phyloP scores from a whole-genome alignment of 768 basidiomycete genomes.

The Amanita thiersii region DNA sequence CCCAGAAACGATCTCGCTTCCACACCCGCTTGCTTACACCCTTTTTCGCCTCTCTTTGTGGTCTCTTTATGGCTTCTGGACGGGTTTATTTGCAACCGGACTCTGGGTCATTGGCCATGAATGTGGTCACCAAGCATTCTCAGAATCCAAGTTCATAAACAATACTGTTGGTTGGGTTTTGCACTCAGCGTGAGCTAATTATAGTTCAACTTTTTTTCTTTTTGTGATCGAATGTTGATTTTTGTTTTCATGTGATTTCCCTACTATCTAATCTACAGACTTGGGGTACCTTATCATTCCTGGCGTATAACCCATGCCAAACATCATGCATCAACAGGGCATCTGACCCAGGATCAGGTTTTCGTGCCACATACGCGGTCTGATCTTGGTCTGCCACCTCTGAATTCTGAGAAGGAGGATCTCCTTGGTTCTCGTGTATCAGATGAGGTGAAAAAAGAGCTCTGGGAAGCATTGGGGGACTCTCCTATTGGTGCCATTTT shows the following conservation, averaged over 20 bases:
- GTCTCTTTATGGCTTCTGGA: conserved; percentile 73
- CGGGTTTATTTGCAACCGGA: conserved; percentile 85
- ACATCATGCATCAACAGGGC: conserved; percentile 92
- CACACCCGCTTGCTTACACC: conserved; percentile 54
- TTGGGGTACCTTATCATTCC: conserved; percentile 94
- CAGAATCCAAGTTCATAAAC: conserved; percentile 86
- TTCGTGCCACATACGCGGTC: conserved; percentile 90
- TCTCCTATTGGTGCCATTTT: conserved; percentile 70
- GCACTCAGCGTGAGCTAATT: conserved; percentile 67
- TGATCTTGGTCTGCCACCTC: conserved; percentile 50
- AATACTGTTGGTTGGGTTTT: conserved; percentile 89
- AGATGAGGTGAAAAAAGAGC: conserved; percentile 59
- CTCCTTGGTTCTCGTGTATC: conserved; percentile 55
- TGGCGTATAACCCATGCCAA: conserved; percentile 94
- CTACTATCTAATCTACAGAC: conserved; percentile 33
- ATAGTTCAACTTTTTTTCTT: conserved; percentile 9
- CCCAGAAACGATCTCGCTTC: conserved; percentile 44
- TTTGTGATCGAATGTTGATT: conserved; percentile 9
- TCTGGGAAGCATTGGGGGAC: conserved; percentile 86
- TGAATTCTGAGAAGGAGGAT: conserved; percentile 65
- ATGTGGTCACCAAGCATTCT: conserved; percentile 95
- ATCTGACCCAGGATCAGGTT: conserved; percentile 93
- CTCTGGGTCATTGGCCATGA: conserved; percentile 94
- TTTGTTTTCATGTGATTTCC: conserved; percentile 13
- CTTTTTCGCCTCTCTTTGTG: conserved; percentile 61